phyloP scores from a whole-genome alignment of 306 rosid genomes.

The Trifolium fragiferum region DNA sequence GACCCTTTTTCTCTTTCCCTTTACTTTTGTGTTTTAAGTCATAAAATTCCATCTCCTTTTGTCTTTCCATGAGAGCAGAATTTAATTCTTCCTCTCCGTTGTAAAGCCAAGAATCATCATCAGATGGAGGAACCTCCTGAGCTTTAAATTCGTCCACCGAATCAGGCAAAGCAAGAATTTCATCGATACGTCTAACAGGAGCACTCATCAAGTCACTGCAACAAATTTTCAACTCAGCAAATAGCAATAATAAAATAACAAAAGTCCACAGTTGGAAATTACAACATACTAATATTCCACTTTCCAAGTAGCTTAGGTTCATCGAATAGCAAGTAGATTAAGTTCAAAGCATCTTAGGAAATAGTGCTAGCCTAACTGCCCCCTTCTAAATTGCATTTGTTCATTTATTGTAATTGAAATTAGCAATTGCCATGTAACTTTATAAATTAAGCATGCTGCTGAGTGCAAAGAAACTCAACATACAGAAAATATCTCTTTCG shows the following conservation, averaged over 20 bases:
- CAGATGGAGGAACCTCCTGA: slow-evolving; percentile 78
- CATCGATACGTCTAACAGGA: slow-evolving; percentile 90
- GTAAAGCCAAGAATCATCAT: slow-evolving; percentile 88
- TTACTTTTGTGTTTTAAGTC: slow-evolving; percentile 66
- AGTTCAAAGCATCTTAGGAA: not conserved
- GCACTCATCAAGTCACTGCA: slow-evolving; percentile 83
- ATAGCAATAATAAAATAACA: slow-evolving; percentile 36
- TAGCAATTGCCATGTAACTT: not conserved
- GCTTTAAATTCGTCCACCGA: slow-evolving; percentile 66
- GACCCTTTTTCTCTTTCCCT: slow-evolving; percentile 62
- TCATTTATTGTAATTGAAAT: not conserved
- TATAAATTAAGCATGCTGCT: not conserved
- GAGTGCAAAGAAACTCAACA: not conserved
- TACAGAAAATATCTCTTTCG: not conserved
- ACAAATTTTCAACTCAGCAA: slow-evolving; percentile 40
- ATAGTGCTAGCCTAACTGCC: not conserved
- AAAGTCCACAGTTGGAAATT: not conserved
- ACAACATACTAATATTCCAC: not conserved
- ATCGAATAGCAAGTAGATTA: not conserved
- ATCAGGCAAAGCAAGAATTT: slow-evolving; percentile 70
- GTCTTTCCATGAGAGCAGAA: slow-evolving; percentile 81
- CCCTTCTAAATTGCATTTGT: not conserved
- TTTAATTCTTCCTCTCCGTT: slow-evolving; percentile 84
- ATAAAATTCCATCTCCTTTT: slow-evolving; percentile 81
- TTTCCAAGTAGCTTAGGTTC: not conserved